phyloP scores from a whole-genome alignment of 2,329 filamentous ascomycete genomes.

The Graphilbum fragrans region DNA sequence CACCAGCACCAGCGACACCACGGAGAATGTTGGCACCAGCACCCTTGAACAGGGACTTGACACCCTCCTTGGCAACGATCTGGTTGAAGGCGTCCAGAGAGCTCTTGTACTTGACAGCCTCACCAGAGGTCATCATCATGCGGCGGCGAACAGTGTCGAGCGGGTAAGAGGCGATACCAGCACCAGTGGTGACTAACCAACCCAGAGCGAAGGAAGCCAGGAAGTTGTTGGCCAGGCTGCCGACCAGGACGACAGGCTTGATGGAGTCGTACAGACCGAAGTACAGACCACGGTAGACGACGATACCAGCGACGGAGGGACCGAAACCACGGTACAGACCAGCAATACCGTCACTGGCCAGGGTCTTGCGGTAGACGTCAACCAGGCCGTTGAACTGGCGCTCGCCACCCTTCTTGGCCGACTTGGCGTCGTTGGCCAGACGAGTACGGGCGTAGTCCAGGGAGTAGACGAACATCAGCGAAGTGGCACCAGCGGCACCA shows the following conservation, averaged over 20 bases:
- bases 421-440: conserved; percentile 99
- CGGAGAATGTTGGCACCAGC: conserved; percentile 99
- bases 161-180: conserved; percentile 99
- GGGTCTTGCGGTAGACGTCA: conserved; percentile 99
- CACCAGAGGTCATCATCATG: conserved; percentile 98
- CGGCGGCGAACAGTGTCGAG: conserved; percentile 99
- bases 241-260: conserved; percentile 95
- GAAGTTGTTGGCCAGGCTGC: conserved; percentile 94
- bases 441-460: conserved; percentile 99
- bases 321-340: conserved; percentile 99
- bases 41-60: conserved; percentile 99
- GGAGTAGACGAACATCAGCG: conserved; percentile 99
- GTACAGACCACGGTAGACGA: conserved; percentile 99
- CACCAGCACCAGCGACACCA: conserved; percentile 99
- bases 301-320: conserved; percentile 96
- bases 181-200: conserved; percentile 99
- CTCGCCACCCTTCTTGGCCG: conserved; percentile 88
- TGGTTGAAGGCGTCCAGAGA: conserved; percentile 90
- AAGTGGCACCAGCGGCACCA: conserved; percentile 99
- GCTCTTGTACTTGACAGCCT: conserved; percentile 99
- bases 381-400: conserved; percentile 99
- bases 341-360: conserved; percentile 94
- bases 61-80: conserved; percentile 96
- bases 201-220: conserved; percentile 97
- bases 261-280: conserved; percentile 99